Evolutionary conservation across 768 basidiomycete genomes (phyloP), one percentile per base, ranked within the genome.

Genomic region (Podaxis mareebaensis): DNA sequence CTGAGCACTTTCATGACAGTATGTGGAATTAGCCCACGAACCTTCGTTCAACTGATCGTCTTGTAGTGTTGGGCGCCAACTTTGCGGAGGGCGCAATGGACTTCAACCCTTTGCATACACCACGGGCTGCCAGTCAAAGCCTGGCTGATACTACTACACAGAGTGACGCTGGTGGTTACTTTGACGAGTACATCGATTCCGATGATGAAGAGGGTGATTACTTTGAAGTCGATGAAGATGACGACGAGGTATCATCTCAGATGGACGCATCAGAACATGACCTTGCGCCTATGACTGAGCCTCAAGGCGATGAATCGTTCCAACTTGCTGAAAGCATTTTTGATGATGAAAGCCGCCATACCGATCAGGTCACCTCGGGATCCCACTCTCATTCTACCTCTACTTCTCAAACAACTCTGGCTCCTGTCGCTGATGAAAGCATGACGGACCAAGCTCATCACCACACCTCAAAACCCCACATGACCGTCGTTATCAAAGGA

Each of bases 1-100:
- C 88, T 4, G 90, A 92, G 36, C 94, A 95, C 72, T 95, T 95
- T 67, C 78, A 86, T 61, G 84, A 85, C 3, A 93, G 91, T 92
- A 68, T 60, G 79, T 56, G 28, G 17, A 36, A 26, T 8, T 4
- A 33, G 17, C 8, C 42, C 49, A 36, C 3, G 15, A 39, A 13
- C 8, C 24, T 38, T 13, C 10, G 5, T 33, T 53, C 13, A 13
- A 38, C 22, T 36, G 7, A n/a, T 61, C 28, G 4, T 28, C 44
- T 61, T 52, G 1, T 61, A 92, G 91, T 92, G 91, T 91, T 92
- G 69, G 76, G 77, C 58, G 85, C 91, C 0, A 86, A 84, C 7
- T 92, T 92, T 65, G 82, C 83, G 2, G 91, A 92, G 69, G 84
- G 83, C 8, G 58, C 57, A 10, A 42, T 65, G 57, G 65, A 72